Evolutionary conservation across 2,329 filamentous ascomycete genomes (phyloP), one percentile per base, ranked within the genome.

Genomic region (Ophiostoma triangulosporum): DNA sequence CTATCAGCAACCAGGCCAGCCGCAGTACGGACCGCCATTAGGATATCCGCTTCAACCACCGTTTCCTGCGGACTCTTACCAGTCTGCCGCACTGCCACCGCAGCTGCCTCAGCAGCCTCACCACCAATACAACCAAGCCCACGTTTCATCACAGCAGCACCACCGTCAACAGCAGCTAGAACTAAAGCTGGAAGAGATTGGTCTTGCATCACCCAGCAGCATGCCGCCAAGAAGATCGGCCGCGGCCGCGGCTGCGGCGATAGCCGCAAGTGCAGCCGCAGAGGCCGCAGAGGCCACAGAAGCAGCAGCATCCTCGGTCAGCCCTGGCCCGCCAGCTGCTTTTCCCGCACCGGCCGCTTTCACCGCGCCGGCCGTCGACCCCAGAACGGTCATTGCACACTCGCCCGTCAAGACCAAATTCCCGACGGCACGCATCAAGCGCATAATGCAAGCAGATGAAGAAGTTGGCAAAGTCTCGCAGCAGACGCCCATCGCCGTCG

Each of bases 391-490:
- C 43, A 69, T 79, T 61, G 81, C 70, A 66, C 78, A 67, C 70
- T 95, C 70, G 68, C 76, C 88, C 43, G 88, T 98, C 62, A 87
- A 81, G 68, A 97, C 91, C 32, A 96, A 96, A 64, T 98, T 98
- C 64, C 93, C 93, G 1, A 95, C 95, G 31, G 93, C 93, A 14
- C 80, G 93, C 57, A 98, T 98, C 73, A 98, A 98, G 75, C 83
- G 93, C 51, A 97, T 98, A 63, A 97, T 98, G 93, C 93, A 98
- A 70, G 91, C 91, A 11, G 93, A 98, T 64, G 93, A 98, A 65
- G 93, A 98, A 66, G 90, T 98, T 0, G 93, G 93, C 57, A 98
- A 98, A 70, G 93, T 98, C 9, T 90, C 93, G 4, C 93, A 98
- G 69, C 93, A 97, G 57, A 96, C 93, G 0, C 91, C 91, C 15